Evolutionary conservation across 1,139 yeast genomes (phyloP), one percentile per base, ranked within the genome.

Genomic region (Fermentozyma sake): DNA sequence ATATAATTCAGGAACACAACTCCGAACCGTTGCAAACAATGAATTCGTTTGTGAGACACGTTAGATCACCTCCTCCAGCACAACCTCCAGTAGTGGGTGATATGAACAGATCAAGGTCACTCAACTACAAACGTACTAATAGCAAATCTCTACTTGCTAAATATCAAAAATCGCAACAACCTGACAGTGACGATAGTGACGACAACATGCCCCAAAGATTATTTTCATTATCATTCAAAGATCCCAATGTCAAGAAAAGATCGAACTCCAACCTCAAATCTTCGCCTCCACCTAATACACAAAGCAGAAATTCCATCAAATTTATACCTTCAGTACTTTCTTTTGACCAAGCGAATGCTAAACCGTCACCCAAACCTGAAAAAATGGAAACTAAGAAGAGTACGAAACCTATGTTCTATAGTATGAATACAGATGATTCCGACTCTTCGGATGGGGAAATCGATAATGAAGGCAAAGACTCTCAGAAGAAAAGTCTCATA

Each of bases 331-430:
- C 63, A 2, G 48, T 46, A 10, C 31, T 45, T 14, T 28, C 33
- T 29, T 8, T 27, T 24, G 34, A 34, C 5, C 35, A 31, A 18
- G 18, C 20, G 11, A 20, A 14, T n/a, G 24, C 29, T 8, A 16
- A 17, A 4, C 10, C 8, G 16, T 17, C 38, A 18, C 35, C 37
- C 7, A 12, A 31, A 14, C n/a, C n/a, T n/a, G n/a, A n/a, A n/a
- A n/a, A n/a, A n/a, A 12, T 20, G 18, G 27, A 23, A 8, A 30
- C 31, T 15, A 38, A 42, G 30, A 37, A 38, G 30, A 44, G 46
- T 31, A 49, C 58, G 10, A 44, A 48, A 32, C 50, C 60, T 9
- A 52, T 62, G 24, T 63, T 64, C 37, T 63, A 60, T 37, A 55
- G 61, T 33, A 46, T 61, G 26, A 52, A 59, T 23, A 47, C 46